Percentiles rank a stretch among this genome's conserved stretches.
Conservation (phyloP, 2,329 filamentous ascomycete genomes). For the Apiospora hydei region DNA sequence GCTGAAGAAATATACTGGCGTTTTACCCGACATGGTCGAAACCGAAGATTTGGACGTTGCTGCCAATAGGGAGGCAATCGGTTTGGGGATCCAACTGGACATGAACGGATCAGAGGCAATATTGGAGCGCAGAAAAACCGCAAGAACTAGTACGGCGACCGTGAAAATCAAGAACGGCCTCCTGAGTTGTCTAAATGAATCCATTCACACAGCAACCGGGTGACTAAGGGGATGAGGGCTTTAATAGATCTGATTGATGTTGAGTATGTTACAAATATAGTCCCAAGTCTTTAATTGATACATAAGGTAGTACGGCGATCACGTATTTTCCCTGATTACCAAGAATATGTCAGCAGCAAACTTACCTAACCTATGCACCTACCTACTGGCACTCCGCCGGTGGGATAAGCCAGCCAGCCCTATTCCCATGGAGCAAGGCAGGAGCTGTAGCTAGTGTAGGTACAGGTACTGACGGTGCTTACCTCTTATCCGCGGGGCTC, state of each 20-base stretch:
- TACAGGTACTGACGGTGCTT: too few species aligned
- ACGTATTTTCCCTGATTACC: conserved; percentile 34
- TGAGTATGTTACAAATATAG: background rate
- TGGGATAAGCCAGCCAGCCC: conserved; percentile 8
- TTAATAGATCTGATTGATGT: background rate
- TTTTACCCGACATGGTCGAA: conserved; percentile 37
- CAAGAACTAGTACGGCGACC: conserved; percentile 32
- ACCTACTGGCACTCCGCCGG: background rate
- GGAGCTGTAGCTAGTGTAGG: background rate
- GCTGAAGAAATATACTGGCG: conserved; percentile 58
- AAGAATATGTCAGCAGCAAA: conserved; percentile 40
- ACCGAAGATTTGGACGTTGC: conserved; percentile 12
- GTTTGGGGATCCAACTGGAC: conserved; percentile 31
- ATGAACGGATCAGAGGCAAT: conserved; percentile 29
- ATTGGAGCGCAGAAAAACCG: conserved; percentile 35
- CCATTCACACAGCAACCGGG: background rate
- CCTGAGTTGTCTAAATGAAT: background rate
- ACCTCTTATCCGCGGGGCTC: background rate
- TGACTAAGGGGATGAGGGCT: background rate
- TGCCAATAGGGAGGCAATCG: conserved; percentile 29
- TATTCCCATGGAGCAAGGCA: background rate
- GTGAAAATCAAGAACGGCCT: conserved; percentile 32
- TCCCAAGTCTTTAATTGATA: background rate
- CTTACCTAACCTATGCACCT: too few species aligned
- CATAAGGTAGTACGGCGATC: background rate